A percentile compares a stretch with the other conserved stretches of the same genome.
Conservation (phyloP, 2,329 filamentous ascomycete genomes). For the Pseudopyricularia cyperi region DNA sequence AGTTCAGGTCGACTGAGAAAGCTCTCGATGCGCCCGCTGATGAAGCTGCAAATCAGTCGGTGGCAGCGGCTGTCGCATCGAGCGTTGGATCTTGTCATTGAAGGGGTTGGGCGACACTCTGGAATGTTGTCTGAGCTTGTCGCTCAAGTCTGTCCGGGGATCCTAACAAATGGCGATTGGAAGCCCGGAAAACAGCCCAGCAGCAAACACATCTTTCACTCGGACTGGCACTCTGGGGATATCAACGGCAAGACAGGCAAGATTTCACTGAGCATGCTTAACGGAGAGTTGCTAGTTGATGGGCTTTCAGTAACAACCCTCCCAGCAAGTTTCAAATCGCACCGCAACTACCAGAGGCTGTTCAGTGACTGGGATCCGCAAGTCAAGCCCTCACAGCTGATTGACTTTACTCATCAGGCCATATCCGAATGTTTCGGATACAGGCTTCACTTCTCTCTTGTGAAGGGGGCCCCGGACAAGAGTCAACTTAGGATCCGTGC, state of each 20-base stretch:
- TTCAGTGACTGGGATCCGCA: neutral
- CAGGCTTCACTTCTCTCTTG: neutral
- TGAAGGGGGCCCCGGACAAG: neutral
- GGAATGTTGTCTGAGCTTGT: neutral
- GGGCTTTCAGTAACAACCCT: neutral
- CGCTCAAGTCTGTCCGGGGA: neutral
- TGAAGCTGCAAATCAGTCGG: neutral
- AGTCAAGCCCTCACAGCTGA: neutral
- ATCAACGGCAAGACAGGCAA: neutral
- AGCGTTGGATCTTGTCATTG: neutral
- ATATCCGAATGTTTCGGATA: neutral
- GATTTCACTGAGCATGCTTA: neutral
- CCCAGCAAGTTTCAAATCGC: neutral
- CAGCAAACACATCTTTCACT: neutral
- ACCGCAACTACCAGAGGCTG: neutral
- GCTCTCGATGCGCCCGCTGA: neutral
- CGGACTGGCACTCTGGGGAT: too few relatives aligned
- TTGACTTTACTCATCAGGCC: neutral
- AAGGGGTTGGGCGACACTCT: neutral
- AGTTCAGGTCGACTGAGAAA: too few relatives aligned
- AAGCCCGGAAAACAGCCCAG: neutral
- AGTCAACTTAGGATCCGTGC: neutral
- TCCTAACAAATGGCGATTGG: neutral
- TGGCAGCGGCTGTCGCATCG: neutral
- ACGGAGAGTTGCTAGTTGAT: neutral